Conservation (phyloP, 208 protist genomes). For the Crithidia expoeki region DNA sequence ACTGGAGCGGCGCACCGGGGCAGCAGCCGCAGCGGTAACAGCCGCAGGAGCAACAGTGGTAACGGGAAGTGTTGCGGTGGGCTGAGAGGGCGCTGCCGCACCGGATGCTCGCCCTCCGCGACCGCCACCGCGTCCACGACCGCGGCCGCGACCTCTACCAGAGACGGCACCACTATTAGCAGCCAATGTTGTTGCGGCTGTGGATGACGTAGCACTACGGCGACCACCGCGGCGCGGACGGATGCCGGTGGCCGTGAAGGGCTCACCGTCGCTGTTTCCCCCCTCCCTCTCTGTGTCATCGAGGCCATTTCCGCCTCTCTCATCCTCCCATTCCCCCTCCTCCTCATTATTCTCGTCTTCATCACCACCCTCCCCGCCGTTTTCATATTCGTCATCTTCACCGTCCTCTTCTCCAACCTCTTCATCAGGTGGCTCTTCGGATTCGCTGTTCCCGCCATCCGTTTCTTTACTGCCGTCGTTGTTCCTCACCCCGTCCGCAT, state of each 20-base stretch:
- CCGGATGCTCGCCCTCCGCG: constrained; percentile 25
- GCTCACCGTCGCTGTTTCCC: neutral
- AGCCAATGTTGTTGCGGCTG: neutral
- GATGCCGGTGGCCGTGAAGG: neutral
- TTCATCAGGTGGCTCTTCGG: constrained; percentile 9
- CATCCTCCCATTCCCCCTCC: neutral
- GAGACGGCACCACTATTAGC: too few species aligned
- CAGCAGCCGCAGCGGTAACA: neutral
- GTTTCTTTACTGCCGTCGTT: neutral
- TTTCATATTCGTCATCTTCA: neutral
- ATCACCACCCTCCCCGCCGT: neutral
- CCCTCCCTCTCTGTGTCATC: neutral
- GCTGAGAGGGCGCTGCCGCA: neutral
- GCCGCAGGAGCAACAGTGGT: neutral
- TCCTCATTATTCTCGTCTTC: constrained; percentile 10
- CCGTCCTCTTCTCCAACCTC: constrained; percentile 11
- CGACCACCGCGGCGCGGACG: neutral
- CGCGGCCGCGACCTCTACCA: constrained; percentile 9
- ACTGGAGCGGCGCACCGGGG: neutral
- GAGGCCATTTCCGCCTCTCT: neutral
- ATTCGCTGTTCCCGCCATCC: constrained; percentile 7
- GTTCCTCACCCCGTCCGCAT: too few species aligned
- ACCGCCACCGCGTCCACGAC: constrained; percentile 29
- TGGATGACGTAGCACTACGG: neutral
- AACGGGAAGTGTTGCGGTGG: neutral